Conservation (phyloP, 2,329 filamentous ascomycete species). For the Penicillium frequentans region DNA sequence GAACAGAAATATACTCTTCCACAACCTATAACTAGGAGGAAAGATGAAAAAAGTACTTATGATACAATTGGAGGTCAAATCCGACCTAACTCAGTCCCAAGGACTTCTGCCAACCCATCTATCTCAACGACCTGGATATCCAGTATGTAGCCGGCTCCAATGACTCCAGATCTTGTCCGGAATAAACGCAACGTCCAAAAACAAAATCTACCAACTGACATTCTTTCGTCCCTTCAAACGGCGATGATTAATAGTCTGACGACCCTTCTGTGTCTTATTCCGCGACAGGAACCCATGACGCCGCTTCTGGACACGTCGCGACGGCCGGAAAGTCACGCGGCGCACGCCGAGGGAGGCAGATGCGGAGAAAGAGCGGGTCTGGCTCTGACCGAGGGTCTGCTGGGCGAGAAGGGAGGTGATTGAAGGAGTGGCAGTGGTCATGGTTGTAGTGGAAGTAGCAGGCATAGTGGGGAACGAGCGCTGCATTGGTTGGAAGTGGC, state of each 20-base stretch:
- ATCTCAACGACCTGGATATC: neutral
- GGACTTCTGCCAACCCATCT: neutral
- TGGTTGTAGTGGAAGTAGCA: conserved; percentile 3
- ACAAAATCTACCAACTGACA: conserved; percentile 50
- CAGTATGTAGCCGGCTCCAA: neutral
- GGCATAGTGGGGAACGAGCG: conserved; percentile 11
- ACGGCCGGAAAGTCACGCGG: conserved; percentile 60
- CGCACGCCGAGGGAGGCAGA: conserved; percentile 43
- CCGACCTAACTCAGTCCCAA: conserved; percentile 6
- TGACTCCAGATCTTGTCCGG: neutral
- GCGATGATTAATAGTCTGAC: conserved; percentile 55
- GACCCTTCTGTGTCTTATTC: conserved; percentile 53
- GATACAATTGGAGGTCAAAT: conserved; percentile 19
- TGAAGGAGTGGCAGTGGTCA: conserved; percentile 9
- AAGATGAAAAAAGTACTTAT: conserved; percentile 19
- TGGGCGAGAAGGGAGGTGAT: conserved; percentile 22
- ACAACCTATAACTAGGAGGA: neutral
- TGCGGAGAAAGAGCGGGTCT: conserved; percentile 44
- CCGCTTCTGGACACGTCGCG: conserved; percentile 60
- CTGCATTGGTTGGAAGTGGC: conserved; percentile 29
- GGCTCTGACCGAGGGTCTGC: conserved; percentile 23
- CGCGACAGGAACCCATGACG: conserved; percentile 61
- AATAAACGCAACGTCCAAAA: neutral
- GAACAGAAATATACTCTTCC: neutral
- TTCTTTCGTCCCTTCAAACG: conserved; percentile 53